Evolutionary conservation across 73 alveolate species (phyloP), one percentile per base, ranked within the genome.

Genomic region (Tetrahymena thermophila): DNA sequence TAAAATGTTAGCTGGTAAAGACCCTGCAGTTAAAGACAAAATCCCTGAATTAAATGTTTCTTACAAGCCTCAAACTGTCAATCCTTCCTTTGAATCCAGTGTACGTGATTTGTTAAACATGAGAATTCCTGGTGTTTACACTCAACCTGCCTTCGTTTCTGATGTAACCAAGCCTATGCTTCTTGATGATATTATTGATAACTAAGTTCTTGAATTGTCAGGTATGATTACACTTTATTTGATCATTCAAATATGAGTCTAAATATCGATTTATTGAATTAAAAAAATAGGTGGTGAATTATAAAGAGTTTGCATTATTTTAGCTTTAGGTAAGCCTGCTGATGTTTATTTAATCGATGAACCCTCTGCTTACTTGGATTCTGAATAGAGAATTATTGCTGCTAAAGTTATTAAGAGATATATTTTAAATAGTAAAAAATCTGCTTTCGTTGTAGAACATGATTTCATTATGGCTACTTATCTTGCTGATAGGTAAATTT

Each of bases 381-480:
- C 99, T 15, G 99, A 99, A 94, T 98, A 99, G 96, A 97, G 99
- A 96, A 97, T 99, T 38, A 96, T 98, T 84, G 99, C 99, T 40
- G 99, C 99, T 17, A 98, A 98, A 94, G 99, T 99, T 11, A 98
- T 99, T 96, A 99, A 98, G 96, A 98, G 99, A 95, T 98, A 97
- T 98, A 98, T 99, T 21, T 95, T 99, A 96, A 99, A 97, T 96
- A 85, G 93, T 40, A 99, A 98, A 98, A 98, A 98, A 94, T 94
- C 98, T 94, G 99, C 99, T 23, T 99, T 99, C 96, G 96, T 99
- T 85, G 99, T 99, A 35, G 99, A 99, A 97, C 99, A 99, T 97
- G 99, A 99, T 97, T 99, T 99, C 97, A 99, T 99, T 96, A 99
- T 99, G 99, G 99, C 99, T n/a, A 98, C 99, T 43, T 99, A 99